Percentiles rank a stretch among this genome's conserved stretches.
phyloP scores from a whole-genome alignment of 257 asterid species.

The Solanum ahanhuiri region DNA sequence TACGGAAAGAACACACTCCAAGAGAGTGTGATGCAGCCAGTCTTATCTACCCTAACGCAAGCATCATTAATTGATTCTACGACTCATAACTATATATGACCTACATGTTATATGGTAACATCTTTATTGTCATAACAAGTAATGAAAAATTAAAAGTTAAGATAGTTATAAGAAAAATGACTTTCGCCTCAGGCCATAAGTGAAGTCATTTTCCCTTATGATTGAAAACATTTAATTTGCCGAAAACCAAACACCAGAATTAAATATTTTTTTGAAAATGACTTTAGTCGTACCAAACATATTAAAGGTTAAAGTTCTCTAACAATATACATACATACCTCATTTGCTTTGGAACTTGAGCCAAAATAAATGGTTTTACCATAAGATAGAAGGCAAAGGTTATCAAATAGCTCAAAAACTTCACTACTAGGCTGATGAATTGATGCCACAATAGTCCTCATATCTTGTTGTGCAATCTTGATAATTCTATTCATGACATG shows the following conservation, averaged over 20 bases:
- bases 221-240: too few species aligned
- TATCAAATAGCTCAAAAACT: conserved; percentile 38
- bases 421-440: conserved; percentile 48
- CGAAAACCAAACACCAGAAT: too few species aligned
- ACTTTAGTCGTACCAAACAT: neutral
- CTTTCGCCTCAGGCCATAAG: fast-evolving
- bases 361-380: conserved; percentile 45
- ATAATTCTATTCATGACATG: conserved; percentile 33
- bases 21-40: neutral
- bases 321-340: conserved; percentile 2
- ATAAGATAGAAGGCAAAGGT: conserved; percentile 34
- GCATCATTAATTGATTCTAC: neutral
- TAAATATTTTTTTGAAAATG: neutral
- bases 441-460: conserved; percentile 29
- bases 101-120: neutral
- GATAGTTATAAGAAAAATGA: neutral
- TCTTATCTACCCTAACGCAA: neutral
- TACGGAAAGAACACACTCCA: neutral
- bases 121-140: neutral
- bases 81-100: neutral
- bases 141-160: neutral
- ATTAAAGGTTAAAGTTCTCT: fast-evolving
- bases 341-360: conserved; percentile 19
- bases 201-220: neutral
- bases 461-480: conserved; percentile 17